Base-by-base conservation (phyloP, 495 filamentous ascomycete species). In the Barbatosphaeria neglecta region DNA sequence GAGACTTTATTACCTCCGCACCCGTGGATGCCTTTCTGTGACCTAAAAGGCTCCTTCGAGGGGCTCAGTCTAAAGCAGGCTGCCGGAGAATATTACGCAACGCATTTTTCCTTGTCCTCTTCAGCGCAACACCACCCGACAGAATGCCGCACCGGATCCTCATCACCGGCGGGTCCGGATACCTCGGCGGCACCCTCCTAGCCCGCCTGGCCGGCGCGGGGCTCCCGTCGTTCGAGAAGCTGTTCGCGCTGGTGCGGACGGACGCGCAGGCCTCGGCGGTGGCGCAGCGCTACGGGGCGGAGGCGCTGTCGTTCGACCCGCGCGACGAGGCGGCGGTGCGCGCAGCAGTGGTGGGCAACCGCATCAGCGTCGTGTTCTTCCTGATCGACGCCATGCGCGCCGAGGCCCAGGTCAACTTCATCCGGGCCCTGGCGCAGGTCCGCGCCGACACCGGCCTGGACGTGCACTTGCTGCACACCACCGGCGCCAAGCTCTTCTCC, bases 91-190 rank as follows among this genome's bases (percentile, higher is more conserved):
- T n/a, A n/a, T n/a, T n/a, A n/a, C n/a, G n/a, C n/a, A n/a, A n/a
- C n/a, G n/a, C n/a, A n/a, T n/a, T n/a, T n/a, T n/a, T n/a, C n/a
- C n/a, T n/a, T n/a, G n/a, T n/a, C n/a, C n/a, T n/a, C n/a, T n/a
- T n/a, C n/a, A n/a, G n/a, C n/a, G n/a, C n/a, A n/a, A n/a, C n/a
- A n/a, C n/a, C n/a, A n/a, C n/a, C n/a, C n/a, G n/a, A n/a, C n/a
- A n/a, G n/a, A 24, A 60, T 62, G 60, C 44, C 51, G 15, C 52
- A 62, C 45, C 69, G 70, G 37, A 66, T 76, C 28, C 64, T 74
- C 28, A 53, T 76, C 19, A 76, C 73, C 4, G 73, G 73, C 3
- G 66, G 57, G 9, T 76, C 72, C 2, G 73, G 73, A 15, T 76
- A 76, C 44, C 63, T 76, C 0, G 72, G 72, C 7, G 73, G 73